Base-by-base conservation (phyloP, 2,329 filamentous ascomycete genomes). In the Amphichorda felina region DNA sequence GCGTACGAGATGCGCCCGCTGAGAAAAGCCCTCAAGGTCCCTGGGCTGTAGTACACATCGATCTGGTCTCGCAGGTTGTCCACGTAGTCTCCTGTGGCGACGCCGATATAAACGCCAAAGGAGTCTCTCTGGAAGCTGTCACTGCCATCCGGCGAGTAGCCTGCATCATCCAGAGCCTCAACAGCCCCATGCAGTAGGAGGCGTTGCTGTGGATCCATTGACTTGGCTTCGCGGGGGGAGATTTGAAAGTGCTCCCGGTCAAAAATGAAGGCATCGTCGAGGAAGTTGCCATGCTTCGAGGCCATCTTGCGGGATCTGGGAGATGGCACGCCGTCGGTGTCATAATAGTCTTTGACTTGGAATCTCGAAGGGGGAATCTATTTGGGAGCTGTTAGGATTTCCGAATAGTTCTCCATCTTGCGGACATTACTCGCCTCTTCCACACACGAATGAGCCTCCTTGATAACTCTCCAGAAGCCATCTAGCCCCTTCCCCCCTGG, bases 171-270 rank as follows among this genome's bases (percentile, higher is more conserved):
- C 29, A 81, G 60, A 2, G 76, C 75, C 45, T 81, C 75, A 43
- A 79, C 81, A 0, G 74, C 73, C 8, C 74, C 77, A 15, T 74
- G 66, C 3, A 81, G 57, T 3, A 72, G 70, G 17, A 80, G 56
- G 44, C 77, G 66, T 47, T 78, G 75, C 59, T 75, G 75, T 1
- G 77, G 76, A 49, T 82, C 76, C 5, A 73, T 77, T 43, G 42
- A 24, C 38, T 46, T 66, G 21, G 77, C 77, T 53, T 82, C 78
- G 41, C 74, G 70, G 8, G 77, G 76, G 36, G 75, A 80, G 68
- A 81, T 79, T 53, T 78, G 79, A 67, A 82, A 82, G 60, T 82
- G 81, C 2, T 70, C 61, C 18, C 74, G 69, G 43, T 82, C 77
- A 46, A 82, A 82, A 21, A 75, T 60, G 38, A 72, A 72, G 0